Evolutionary conservation across 2,329 filamentous ascomycete genomes (phyloP), one percentile per base, ranked within the genome.

Genomic region (Juglanconis sp.): DNA sequence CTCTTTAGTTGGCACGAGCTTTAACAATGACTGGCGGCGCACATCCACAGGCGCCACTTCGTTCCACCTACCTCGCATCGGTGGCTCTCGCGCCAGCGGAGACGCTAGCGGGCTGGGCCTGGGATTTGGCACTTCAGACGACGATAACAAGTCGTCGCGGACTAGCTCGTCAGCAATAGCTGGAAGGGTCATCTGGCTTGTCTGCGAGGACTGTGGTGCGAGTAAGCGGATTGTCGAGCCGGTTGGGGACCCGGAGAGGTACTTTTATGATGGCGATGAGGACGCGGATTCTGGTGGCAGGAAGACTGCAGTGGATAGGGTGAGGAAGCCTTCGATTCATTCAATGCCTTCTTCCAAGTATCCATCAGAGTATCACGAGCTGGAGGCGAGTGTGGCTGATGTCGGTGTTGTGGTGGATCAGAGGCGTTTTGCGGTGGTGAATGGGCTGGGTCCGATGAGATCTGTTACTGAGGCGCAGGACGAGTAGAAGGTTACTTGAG

Each of bases 141-240:
- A 55, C 31, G 53, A 58, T n/a, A 58, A 31, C 13, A 24, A 7
- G 3, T 36, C 40, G 10, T 49, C 32, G 46, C 49, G 38, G 40
- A 48, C 32, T 13, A 51, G 54, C 35, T 51, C 47, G 24, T 35
- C 40, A 10, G 46, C 51, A 42, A 51, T 57, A 35, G 47, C 54
- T 44, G 36, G n/a, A 24, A 53, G 49, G 49, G 49, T 58, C 13
- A 58, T 58, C 8, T 53, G 56, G 56, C 49, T 53, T 4, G 56
- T 53, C 2, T 58, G 56, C 24, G 56, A 48, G 32, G 56, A 52
- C 11, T 57, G 32, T 47, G 56, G 56, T 9, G 40, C 48, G 4
- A 53, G 48, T 31, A 53, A 57, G 49, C 51, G 56, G 48, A 53
- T 48, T 3, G 49, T 57, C 17, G 49, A 52, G n/a, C 9, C 40